Evolutionary conservation across 345 rosid genomes (phyloP).

Genomic region (Citrus hindsii): DNA sequence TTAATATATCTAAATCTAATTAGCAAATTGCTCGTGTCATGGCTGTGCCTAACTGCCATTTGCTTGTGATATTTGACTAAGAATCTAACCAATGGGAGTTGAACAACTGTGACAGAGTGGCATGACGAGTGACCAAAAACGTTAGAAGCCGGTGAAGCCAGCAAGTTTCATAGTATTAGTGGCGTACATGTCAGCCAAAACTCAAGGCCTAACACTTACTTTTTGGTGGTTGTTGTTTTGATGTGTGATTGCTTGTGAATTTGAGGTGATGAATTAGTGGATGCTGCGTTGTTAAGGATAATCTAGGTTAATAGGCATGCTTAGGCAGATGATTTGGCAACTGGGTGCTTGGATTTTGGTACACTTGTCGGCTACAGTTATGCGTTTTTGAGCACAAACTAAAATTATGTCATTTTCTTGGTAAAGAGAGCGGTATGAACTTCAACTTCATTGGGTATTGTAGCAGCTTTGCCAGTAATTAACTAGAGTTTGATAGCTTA

Average conservation of each 20-base stretch:
- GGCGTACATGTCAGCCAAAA: slow-evolving; percentile 31
- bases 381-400: background rate
- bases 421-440: background rate
- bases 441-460: background rate
- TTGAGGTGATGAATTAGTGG: slow-evolving; percentile 31
- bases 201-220: slow-evolving; percentile 33
- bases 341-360: slow-evolving; percentile 9
- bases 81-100: slow-evolving; percentile 13
- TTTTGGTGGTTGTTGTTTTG: background rate
- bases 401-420: background rate
- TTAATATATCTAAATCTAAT: background rate
- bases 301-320: slow-evolving; percentile 18
- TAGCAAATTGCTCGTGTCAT: background rate
- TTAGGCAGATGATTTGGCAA: background rate
- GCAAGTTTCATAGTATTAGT: background rate
- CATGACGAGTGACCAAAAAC: slow-evolving; percentile 3
- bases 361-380: slow-evolving; percentile 1
- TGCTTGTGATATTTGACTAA: slow-evolving; percentile 46
- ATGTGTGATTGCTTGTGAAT: slow-evolving; percentile 1
- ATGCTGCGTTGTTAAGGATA: slow-evolving; percentile 19
- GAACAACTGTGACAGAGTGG: background rate
- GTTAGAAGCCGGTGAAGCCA: background rate
- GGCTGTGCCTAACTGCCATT: slow-evolving; percentile 59
- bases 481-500: too few relatives aligned
- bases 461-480: background rate